phyloP scores from a whole-genome alignment of 2,329 filamentous ascomycete species.

The Monilinia vaccinii-corymbosi region DNA sequence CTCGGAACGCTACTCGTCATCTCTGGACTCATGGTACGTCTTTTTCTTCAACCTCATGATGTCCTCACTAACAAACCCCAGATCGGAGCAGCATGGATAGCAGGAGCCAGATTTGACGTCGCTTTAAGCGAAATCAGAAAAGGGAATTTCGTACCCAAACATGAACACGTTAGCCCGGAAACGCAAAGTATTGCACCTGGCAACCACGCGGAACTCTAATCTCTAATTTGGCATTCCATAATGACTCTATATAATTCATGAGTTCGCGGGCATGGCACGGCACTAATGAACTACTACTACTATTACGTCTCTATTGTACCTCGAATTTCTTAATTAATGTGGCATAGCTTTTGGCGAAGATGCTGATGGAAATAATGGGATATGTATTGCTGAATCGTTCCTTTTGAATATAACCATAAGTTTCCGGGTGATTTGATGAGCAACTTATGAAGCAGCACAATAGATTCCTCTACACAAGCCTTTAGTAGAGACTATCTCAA shows the following conservation, averaged over 20 bases:
- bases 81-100: slow-evolving; percentile 68
- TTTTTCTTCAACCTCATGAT: slow-evolving; percentile 13
- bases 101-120: slow-evolving; percentile 76
- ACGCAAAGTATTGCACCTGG: slow-evolving; percentile 23
- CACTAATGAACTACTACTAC: not conserved
- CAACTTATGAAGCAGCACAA: not conserved
- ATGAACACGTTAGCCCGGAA: slow-evolving; percentile 16
- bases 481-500: no score
- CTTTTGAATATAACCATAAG: not conserved
- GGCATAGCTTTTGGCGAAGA: not conserved
- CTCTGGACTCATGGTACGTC: slow-evolving; percentile 65
- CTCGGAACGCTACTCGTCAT: slow-evolving; percentile 62
- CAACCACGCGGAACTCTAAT: slow-evolving; percentile 25
- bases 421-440: not conserved
- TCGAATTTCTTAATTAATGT: not conserved
- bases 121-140: slow-evolving; percentile 47
- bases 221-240: not conserved
- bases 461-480: no score
- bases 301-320: slow-evolving; percentile 11
- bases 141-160: slow-evolving; percentile 32
- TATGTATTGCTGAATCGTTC: not conserved
- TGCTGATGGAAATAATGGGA: slow-evolving; percentile 2
- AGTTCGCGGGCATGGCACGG: not conserved
- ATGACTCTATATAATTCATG: not conserved
- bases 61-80: slow-evolving; percentile 33